A percentile compares a stretch with the other conserved stretches of the same genome.
Evolutionary conservation across 73 alveolate genomes (phyloP).

Genomic region (Paramecium octaurelia): DNA sequence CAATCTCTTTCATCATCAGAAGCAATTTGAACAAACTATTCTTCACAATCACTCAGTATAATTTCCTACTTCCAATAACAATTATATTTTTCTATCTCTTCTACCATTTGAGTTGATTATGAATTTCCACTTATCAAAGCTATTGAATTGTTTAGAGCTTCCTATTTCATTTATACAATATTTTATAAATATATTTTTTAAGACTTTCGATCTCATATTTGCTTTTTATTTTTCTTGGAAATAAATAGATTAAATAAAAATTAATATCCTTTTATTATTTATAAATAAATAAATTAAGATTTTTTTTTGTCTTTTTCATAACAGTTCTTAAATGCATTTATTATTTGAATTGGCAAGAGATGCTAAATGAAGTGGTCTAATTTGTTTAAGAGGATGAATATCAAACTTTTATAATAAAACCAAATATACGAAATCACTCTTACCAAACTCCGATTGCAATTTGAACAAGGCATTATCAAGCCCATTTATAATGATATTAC

Average conservation of each 20-base stretch:
- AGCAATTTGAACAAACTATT: background rate
- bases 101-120: background rate
- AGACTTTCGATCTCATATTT: background rate
- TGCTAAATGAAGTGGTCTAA: too few species aligned
- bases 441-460: too few species aligned
- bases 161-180: background rate
- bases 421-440: too few species aligned
- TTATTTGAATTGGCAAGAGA: background rate
- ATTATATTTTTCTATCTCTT: background rate
- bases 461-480: too few species aligned
- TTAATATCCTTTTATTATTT: background rate
- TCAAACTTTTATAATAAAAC: too few species aligned
- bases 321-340: too few species aligned
- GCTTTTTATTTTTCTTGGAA: background rate
- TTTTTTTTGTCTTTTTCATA: background rate
- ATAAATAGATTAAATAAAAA: background rate
- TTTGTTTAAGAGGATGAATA: too few species aligned
- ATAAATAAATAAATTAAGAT: background rate
- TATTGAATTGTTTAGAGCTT: background rate
- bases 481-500: too few species aligned
- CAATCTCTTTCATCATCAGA: slow-evolving; percentile 12
- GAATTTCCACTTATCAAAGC: background rate
- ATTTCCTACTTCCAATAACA: background rate
- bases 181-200: background rate
- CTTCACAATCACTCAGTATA: background rate